These are phyloP conservation scores for Stachybotrys echinatus DNA, from an alignment of 2,329 filamentous ascomycete genomes.

Conservation along the genomic window DNA sequence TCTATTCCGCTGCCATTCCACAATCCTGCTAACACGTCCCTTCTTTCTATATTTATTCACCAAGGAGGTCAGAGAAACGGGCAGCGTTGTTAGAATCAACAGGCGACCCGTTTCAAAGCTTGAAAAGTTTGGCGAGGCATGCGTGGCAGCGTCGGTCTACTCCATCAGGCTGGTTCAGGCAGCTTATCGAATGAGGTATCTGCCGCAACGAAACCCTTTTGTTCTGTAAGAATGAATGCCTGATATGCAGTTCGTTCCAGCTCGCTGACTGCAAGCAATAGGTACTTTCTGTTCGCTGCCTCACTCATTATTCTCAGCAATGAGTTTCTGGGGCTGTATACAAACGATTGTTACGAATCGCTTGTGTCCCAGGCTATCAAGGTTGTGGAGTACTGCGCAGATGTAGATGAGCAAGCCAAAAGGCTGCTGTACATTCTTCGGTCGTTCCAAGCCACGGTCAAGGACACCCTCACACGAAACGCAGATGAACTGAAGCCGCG, in stretches of 20 bases:
- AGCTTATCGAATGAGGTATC: slow-evolving; percentile 36
- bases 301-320: slow-evolving; percentile 51
- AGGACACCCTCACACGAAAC: not conserved
- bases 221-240: slow-evolving; percentile 43
- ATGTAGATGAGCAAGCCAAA: slow-evolving; percentile 41
- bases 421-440: slow-evolving; percentile 45
- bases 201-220: slow-evolving; percentile 50
- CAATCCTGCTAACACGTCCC: slow-evolving; percentile 58
- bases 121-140: slow-evolving; percentile 44
- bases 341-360: slow-evolving; percentile 33
- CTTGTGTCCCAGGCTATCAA: slow-evolving; percentile 37
- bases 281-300: slow-evolving; percentile 52
- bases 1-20: slow-evolving; percentile 56
- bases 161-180: slow-evolving; percentile 41
- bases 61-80: slow-evolving; percentile 18
- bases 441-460: slow-evolving; percentile 31
- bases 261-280: slow-evolving; percentile 17
- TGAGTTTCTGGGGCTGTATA: slow-evolving; percentile 46
- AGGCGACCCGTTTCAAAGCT: slow-evolving; percentile 21
- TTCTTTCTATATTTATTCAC: slow-evolving; percentile 57
- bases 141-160: slow-evolving; percentile 44
- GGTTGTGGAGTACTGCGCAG: slow-evolving; percentile 43
- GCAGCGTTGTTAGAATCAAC: not conserved
- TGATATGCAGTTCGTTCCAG: not conserved
- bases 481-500: not conserved